A percentile compares a stretch with the other conserved stretches of the same genome.
phyloP scores from a whole-genome alignment of 495 filamentous ascomycete species.

The Daldinia loculata region DNA sequence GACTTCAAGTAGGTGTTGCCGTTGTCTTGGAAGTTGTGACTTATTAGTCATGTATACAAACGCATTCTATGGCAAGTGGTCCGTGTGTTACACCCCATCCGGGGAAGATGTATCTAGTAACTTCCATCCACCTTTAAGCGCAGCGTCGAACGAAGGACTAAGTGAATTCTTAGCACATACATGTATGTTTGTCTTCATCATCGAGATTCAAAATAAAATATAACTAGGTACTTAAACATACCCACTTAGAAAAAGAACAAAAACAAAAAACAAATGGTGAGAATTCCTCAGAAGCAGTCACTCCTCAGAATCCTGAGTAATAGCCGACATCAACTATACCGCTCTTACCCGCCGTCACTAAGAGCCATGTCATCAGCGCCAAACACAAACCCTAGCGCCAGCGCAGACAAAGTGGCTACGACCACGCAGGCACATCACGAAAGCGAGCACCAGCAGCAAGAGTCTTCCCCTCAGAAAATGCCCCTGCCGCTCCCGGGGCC shows the following conservation, averaged over 20 bases:
- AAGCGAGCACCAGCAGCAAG: constrained; percentile 6
- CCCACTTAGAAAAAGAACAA: neutral
- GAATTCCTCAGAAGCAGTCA: constrained; percentile 6
- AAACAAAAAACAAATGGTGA: constrained; percentile 22
- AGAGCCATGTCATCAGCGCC: constrained; percentile 34
- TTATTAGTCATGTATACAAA: neutral
- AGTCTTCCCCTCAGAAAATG: constrained; percentile 4
- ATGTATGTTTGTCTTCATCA: neutral
- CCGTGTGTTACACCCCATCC: neutral
- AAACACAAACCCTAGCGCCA: constrained; percentile 14
- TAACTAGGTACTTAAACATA: neutral
- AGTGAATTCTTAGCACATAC: neutral
- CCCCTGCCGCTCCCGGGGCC: constrained; percentile 32
- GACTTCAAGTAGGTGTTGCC: neutral
- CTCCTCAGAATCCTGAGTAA: constrained; percentile 31
- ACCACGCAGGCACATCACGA: neutral
- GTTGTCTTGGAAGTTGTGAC: neutral
- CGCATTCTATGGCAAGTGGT: neutral
- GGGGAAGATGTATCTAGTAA: constrained; percentile 29
- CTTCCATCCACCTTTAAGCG: constrained; percentile 20
- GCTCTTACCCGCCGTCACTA: constrained; percentile 15
- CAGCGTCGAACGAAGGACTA: neutral
- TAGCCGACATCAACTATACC: constrained; percentile 10
- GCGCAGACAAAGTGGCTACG: constrained; percentile 2
- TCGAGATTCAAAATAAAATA: neutral